Base-by-base conservation (phyloP, 2,329 filamentous ascomycete genomes). In the Neurospora sp. region DNA sequence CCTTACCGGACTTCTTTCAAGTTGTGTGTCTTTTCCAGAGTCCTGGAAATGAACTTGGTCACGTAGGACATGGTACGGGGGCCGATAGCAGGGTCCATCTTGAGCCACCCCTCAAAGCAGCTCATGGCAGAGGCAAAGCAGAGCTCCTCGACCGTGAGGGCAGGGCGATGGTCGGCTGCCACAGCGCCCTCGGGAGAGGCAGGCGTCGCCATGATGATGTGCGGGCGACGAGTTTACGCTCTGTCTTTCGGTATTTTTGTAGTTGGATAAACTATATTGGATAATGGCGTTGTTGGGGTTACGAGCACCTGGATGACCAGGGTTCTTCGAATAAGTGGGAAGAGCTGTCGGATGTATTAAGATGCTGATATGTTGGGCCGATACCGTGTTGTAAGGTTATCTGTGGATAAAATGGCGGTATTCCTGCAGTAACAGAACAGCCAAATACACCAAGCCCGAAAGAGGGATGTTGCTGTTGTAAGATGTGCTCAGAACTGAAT, bases 11-110 rank as follows among this genome's bases (percentile, higher is more conserved):
- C 86, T 71, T 88, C 86, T 70, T 87, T 84, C 28, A 86, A 82
- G 1, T 84, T 87, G 73, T 89, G 86, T 3, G 88, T 90, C 80
- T 89, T 89, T 74, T 90, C 88, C 46, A 90, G 78, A 1, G 87
- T 89, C 76, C 84, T 86, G 3, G 84, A 82, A 66, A 90, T 82
- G 80, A 90, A 87, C 69, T 83, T 83, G 72, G 82, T 84, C 67
- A 89, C 84, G 73, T 84, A 85, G 43, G 82, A 79, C 72, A 85
- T 83, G 11, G 87, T 87, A 74, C 83, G 82, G 19, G 84, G 82
- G 2, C 88, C 87, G 80, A 90, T 87, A 39, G 84, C 81, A 66
- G 86, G 86, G 33, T 83, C 81, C 72, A 85, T 81, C 71, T 84
- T 85, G 76, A 87, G 89, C 78, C 89, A 86, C 66, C 85, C 85